These are phyloP conservation scores for Limtongia smithiae DNA, from an alignment of 805 yeast genomes.

Conservation along the genomic window DNA sequence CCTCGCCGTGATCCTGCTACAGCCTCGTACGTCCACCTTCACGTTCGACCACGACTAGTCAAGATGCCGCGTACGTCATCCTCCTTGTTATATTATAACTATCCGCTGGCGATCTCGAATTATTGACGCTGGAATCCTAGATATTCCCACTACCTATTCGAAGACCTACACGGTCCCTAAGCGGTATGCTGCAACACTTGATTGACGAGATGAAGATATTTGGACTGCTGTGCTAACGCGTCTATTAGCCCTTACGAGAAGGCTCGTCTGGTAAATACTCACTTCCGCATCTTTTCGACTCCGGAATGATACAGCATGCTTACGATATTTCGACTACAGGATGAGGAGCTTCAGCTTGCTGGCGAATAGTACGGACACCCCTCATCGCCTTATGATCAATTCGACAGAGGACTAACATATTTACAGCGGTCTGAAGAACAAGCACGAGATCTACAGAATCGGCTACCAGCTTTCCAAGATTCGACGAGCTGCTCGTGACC, in stretches of 20 bases:
- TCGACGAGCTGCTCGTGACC: conserved; percentile 99
- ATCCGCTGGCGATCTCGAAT: not conserved
- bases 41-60: too few relatives aligned
- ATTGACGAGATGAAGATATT: not conserved
- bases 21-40: too few relatives aligned
- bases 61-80: conserved; percentile 27
- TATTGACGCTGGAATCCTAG: not conserved
- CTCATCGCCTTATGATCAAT: not conserved
- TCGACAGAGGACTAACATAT: conserved; percentile 1
- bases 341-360: conserved; percentile 97
- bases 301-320: not conserved
- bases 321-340: conserved; percentile 37
- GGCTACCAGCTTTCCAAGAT: conserved; percentile 98
- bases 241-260: conserved; percentile 78
- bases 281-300: not conserved
- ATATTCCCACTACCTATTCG: conserved; percentile 98
- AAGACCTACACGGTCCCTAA: conserved; percentile 99
- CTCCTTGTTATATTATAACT: not conserved
- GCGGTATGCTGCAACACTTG: conserved; percentile 43
- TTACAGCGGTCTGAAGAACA: conserved; percentile 92
- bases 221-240: not conserved
- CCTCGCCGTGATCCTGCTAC: too few relatives aligned
- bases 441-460: conserved; percentile 99
- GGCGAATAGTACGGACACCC: conserved; percentile 64
- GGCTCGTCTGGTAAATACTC: conserved; percentile 67